Evolutionary conservation across 495 filamentous ascomycete genomes (phyloP), one percentile per base, ranked within the genome.

Genomic region (Glutinoglossum americanum): DNA sequence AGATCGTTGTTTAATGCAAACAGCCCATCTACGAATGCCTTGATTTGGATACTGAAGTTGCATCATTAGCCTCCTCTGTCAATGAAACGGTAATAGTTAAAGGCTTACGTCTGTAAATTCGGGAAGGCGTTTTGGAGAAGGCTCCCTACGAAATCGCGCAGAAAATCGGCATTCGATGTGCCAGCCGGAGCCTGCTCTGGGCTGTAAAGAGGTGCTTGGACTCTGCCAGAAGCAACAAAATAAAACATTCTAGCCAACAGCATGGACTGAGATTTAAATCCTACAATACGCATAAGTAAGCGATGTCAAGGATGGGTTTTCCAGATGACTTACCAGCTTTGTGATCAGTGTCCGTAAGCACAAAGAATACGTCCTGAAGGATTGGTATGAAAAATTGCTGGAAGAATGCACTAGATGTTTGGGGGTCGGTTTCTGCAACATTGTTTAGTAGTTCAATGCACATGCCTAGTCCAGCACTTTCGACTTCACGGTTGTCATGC

Each of bases 391-490:
- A 97, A 71, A 97, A 99, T 64, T 88, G 87, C 63, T 89, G 87
- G 80, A 99, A 99, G 75, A 99, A 99, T 57, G 83, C 82, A 63
- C 84, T 89, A 60, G 88, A 85, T 6, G 87, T 96, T 64, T 82
- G 74, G 27, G 76, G 68, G 65, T 95, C 87, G 13, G 89, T 89
- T 62, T 96, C 90, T 15, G 88, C 85, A 72, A 99, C 94, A 67
- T 99, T 97, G 67, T 83, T 89, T 71, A 99, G 92, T 59, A 99
- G 74, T 70, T 99, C 92, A 61, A 94, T 82, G 70, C 92, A 99
- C 93, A 97, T 99, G 67, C 86, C 92, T 60, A 99, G 79, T n/a
- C 92, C 92, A 51, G 92, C 93, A 65, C 83, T 85, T 72, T 99
- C 92, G 33, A 99, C 92, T 65, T 95, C 90, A 26, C 92, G 84